phyloP scores from a whole-genome alignment of 169 alveolate species.

The Plasmodium inui region DNA sequence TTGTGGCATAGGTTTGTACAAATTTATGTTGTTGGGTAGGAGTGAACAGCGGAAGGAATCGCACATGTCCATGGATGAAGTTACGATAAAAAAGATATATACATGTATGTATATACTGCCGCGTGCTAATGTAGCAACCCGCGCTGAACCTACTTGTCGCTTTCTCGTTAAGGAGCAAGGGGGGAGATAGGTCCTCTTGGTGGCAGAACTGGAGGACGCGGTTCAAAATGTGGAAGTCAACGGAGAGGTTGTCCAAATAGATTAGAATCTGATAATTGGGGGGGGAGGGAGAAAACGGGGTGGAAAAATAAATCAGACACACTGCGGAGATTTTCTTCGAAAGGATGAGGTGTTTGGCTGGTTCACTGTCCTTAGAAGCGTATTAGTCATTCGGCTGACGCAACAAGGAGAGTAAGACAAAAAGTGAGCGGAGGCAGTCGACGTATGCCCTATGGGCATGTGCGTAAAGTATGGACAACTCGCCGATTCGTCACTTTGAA shows the following conservation, averaged over 20 bases:
- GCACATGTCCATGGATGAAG: background rate
- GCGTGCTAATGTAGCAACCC: background rate
- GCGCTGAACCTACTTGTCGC: conserved; percentile 3
- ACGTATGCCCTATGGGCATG: background rate
- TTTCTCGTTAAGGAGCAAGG: conserved; percentile 3
- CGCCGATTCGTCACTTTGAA: background rate
- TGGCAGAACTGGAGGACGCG: conserved; percentile 3
- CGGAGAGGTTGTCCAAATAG: conserved; percentile 28
- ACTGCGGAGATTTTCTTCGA: background rate
- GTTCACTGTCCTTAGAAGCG: background rate
- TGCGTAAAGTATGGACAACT: background rate
- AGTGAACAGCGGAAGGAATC: background rate
- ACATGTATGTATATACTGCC: background rate
- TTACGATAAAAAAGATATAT: background rate
- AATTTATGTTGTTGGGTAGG: background rate
- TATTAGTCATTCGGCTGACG: background rate
- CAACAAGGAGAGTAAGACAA: background rate
- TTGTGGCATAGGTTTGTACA: background rate
- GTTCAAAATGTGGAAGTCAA: conserved; percentile 50
- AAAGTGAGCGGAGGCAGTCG: background rate
- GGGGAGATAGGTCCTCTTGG: background rate
- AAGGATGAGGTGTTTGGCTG: background rate
- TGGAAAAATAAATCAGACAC: background rate
- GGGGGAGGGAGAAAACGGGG: background rate
- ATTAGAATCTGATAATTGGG: conserved; percentile 16